Conservation (phyloP, 192 early-diverging fungal species). For the Entomortierella parvispora region DNA sequence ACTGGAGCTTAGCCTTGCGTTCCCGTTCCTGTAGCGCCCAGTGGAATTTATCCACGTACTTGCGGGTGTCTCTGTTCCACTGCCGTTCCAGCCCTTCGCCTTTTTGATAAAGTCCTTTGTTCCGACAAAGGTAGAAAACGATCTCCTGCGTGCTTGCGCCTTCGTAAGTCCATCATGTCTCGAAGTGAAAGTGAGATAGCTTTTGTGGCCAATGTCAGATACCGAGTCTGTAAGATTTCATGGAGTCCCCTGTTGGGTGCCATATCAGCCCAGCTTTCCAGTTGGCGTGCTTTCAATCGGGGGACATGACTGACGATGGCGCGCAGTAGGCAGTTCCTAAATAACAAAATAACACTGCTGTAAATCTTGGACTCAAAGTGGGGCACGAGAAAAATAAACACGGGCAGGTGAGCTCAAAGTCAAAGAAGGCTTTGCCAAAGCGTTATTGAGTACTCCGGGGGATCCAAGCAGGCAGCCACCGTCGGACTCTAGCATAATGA, state of each 20-base stretch:
- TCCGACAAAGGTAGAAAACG: background rate
- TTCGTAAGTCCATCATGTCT: slow-evolving; percentile 4
- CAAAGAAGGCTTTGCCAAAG: slow-evolving; percentile 35
- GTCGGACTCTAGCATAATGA: slow-evolving; percentile 31
- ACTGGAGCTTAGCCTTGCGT: background rate
- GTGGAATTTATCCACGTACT: background rate
- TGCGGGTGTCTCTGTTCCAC: slow-evolving; percentile 1
- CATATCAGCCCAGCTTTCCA: slow-evolving; percentile 21
- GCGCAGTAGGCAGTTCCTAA: slow-evolving; percentile 4
- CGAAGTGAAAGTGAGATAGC: slow-evolving; percentile 29
- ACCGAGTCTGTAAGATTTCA: slow-evolving; percentile 3
- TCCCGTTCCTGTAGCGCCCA: slow-evolving; percentile 2
- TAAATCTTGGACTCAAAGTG: background rate
- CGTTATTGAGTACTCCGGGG: slow-evolving; percentile 30
- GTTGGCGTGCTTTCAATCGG: slow-evolving; percentile 8
- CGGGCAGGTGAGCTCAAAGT: slow-evolving; percentile 13
- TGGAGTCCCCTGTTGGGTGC: slow-evolving; percentile 21
- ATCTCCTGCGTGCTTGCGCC: slow-evolving; percentile 1
- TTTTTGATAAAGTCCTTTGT: background rate
- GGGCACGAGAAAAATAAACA: background rate
- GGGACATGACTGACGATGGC: slow-evolving; percentile 9
- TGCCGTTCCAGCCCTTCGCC: background rate
- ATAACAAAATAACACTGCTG: slow-evolving; percentile 6
- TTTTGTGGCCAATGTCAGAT: slow-evolving; percentile 10
- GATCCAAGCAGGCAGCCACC: slow-evolving; percentile 21